Evolutionary conservation across 768 basidiomycete genomes (phyloP).

Genomic region (Suillus discolor): DNA sequence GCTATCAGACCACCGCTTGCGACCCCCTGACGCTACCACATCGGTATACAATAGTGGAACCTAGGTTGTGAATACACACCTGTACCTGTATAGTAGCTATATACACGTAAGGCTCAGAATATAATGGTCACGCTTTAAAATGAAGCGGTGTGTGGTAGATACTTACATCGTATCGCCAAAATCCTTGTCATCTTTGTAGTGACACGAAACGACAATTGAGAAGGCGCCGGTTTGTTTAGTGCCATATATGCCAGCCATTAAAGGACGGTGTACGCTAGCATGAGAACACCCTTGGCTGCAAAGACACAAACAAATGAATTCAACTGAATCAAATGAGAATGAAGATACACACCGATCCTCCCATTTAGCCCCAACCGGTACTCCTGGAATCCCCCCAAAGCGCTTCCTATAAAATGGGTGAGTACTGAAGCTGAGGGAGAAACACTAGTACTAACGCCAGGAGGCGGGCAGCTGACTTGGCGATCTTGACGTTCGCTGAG

Average conservation of each 20-base stretch:
- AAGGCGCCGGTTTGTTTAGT: slow-evolving; percentile 11
- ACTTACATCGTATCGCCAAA: slow-evolving; percentile 28
- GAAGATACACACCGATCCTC: slow-evolving; percentile 16
- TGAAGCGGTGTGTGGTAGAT: neutral
- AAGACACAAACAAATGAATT: neutral
- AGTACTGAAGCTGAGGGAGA: neutral
- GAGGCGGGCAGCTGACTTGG: neutral
- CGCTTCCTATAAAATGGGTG: slow-evolving; percentile 15
- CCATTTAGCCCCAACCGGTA: slow-evolving; percentile 26
- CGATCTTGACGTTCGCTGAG: neutral
- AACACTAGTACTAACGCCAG: slow-evolving; percentile 2
- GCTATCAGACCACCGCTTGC: slow-evolving; percentile 11
- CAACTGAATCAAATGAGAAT: neutral
- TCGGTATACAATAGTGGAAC: neutral
- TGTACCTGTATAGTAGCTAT: slow-evolving; percentile 31
- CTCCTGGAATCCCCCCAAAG: slow-evolving; percentile 28
- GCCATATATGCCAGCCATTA: slow-evolving; percentile 24
- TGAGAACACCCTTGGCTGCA: slow-evolving; percentile 13
- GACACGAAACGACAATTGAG: slow-evolving; percentile 24
- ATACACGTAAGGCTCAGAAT: slow-evolving; percentile 6
- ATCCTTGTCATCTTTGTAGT: slow-evolving; percentile 28
- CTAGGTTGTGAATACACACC: slow-evolving; percentile 4
- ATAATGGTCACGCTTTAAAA: neutral
- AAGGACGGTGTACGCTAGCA: slow-evolving; percentile 21
- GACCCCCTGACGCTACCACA: slow-evolving; percentile 17